phyloP scores from a whole-genome alignment of 306 rosid species.

The Alnus rubra region DNA sequence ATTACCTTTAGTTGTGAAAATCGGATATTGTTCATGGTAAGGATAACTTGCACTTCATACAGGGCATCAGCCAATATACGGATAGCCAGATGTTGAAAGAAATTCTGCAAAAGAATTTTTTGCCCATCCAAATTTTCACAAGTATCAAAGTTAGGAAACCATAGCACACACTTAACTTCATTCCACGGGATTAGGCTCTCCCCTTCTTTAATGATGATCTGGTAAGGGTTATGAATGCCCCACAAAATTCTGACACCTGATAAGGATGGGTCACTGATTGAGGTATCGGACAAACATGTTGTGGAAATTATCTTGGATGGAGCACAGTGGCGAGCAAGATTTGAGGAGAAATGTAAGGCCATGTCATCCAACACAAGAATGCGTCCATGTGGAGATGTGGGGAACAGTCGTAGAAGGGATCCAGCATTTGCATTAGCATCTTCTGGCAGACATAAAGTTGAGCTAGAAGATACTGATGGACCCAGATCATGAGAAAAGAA shows the following conservation, averaged over 20 bases:
- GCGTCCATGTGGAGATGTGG: slow-evolving; percentile 41
- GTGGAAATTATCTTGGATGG: slow-evolving; percentile 70
- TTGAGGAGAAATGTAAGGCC: slow-evolving; percentile 49
- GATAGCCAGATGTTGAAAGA: slow-evolving; percentile 65
- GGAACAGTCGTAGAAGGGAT: slow-evolving; percentile 51
- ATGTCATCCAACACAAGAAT: slow-evolving; percentile 76
- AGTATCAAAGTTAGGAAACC: slow-evolving; percentile 71
- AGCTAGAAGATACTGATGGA: slow-evolving; percentile 36
- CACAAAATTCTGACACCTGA: slow-evolving; percentile 55
- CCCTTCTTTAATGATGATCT: slow-evolving; percentile 64
- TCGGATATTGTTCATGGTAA: slow-evolving; percentile 75
- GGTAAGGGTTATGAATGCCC: slow-evolving; percentile 66
- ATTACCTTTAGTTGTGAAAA: slow-evolving; percentile 84
- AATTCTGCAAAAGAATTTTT: slow-evolving; percentile 45
- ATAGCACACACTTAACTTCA: slow-evolving; percentile 56
- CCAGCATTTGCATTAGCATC: slow-evolving; percentile 36
- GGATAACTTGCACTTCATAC: slow-evolving; percentile 50
- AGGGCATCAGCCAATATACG: slow-evolving; percentile 65
- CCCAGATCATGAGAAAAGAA: slow-evolving; percentile 58
- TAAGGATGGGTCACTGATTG: slow-evolving; percentile 48
- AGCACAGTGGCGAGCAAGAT: slow-evolving; percentile 45
- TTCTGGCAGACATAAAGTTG: slow-evolving; percentile 55
- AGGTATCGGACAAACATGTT: slow-evolving; percentile 48
- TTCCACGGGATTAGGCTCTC: slow-evolving; percentile 61
- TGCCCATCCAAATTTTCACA: slow-evolving; percentile 50